Base-by-base conservation (phyloP, 1,284 basidiomycete species). In the Apiotrichum siamense region DNA sequence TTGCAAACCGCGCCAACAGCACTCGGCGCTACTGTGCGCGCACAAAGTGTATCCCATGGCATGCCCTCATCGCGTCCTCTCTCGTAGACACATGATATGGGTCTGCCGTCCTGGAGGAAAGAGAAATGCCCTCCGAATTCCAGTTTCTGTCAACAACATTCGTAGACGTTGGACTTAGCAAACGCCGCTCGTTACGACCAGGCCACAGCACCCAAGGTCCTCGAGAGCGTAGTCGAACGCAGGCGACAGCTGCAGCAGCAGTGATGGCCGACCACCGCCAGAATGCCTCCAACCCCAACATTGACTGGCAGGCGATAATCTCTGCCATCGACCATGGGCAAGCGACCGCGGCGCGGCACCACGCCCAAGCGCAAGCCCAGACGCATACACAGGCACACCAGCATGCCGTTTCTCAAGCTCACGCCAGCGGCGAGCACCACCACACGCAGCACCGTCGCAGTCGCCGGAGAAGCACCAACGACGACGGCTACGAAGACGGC, bases 261-360 rank as follows among this genome's bases (percentile, higher is more conserved):
- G 41, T 3, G 10, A 44, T 44, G 41, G 20, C 26, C 11, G 21
- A 20, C 10, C 37, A 18, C n/a, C n/a, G n/a, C n/a, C n/a, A n/a
- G n/a, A n/a, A n/a, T n/a, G n/a, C n/a, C n/a, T n/a, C n/a, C 24
- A 20, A 29, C 37, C 25, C 26, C 45, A 21, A 21, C 33, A 36
- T 51, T 12, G 49, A 55, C 47, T 55, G 54, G 54, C 46, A 51
- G 25, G 37, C 54, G 7, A 35, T 55, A 24, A 41, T 55, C 13
- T 40, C 49, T 10, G 54, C 43, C 4, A 31, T 55, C 33, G 47
- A 43, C 21, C 32, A 32, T 23, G 44, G 23, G 21, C 37, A 35
- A 15, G 12, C 39, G 10, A n/a, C 23, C 9, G n/a, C 24, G 23
- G 38, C 23, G 4, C 15, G 13, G 25, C 18, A 5, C 4, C 44